These are phyloP conservation scores for Claviceps cyperi DNA, from an alignment of 2,329 filamentous ascomycete genomes.

Conservation along the genomic window DNA sequence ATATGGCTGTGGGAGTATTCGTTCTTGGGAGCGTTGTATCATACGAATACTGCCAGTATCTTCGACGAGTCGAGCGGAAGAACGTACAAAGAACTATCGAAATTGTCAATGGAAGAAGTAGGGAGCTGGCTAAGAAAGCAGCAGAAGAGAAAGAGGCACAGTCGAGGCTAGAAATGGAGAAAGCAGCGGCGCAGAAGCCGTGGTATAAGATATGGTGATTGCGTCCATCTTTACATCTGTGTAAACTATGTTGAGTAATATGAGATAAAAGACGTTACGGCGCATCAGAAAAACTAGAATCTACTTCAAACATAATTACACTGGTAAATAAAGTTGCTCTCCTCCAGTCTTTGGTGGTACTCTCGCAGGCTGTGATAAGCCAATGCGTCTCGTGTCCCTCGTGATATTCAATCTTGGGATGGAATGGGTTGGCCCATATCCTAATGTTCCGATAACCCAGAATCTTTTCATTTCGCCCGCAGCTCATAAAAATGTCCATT, in stretches of 20 bases:
- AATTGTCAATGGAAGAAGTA: constrained; percentile 37
- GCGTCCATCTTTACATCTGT: neutral
- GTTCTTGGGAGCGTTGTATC: constrained; percentile 52
- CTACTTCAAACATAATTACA: neutral
- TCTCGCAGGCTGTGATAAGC: neutral
- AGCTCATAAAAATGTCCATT: neutral
- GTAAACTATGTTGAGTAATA: neutral
- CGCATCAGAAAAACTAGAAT: neutral
- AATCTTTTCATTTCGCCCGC: neutral
- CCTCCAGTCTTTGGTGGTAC: neutral
- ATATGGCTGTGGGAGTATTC: constrained; percentile 76
- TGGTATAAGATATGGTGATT: constrained; percentile 45
- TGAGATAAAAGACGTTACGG: neutral
- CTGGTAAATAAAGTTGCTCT: neutral
- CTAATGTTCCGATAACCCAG: neutral
- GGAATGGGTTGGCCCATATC: neutral
- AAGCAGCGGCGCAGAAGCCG: constrained; percentile 22
- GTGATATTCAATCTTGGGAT: neutral
- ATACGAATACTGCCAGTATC: constrained; percentile 75
- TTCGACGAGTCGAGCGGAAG: constrained; percentile 57
- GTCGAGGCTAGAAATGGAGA: constrained; percentile 17
- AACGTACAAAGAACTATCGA: constrained; percentile 80
- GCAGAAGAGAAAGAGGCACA: constrained; percentile 25
- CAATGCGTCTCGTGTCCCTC: neutral
- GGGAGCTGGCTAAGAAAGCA: constrained; percentile 29